Base-by-base conservation (phyloP, 169 alveolate genomes). In the Theileria luwenshuni region DNA sequence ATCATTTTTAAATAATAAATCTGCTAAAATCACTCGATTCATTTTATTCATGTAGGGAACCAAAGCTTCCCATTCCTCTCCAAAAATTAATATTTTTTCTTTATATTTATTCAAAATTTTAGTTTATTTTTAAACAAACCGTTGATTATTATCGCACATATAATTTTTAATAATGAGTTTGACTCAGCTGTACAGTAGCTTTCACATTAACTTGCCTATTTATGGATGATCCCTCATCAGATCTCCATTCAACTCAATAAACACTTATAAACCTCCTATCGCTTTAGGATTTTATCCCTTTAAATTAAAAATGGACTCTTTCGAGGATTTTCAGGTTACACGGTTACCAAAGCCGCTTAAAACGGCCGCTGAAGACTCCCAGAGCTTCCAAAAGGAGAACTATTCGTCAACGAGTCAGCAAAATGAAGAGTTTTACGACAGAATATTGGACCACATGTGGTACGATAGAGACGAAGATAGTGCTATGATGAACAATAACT, bases 391-490 rank as follows among this genome's bases (percentile, higher is more conserved):
- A 8, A 45, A 19, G 65, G 77, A 30, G 48, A 33, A 59, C 41
- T 30, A 15, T 27, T 52, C 62, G 43, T 32, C 48, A 1, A 6
- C 59, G 25, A 23, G 41, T 7, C 59, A 52, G 32, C 35, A 33
- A 38, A 27, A 60, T 28, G 54, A 28, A 27, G 72, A 59, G 7
- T 52, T 38, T 19, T 68, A 72, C 60, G 84, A 81, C 69, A 43
- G 85, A 2, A 74, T 81, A 2, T 58, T 81, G 2, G 89, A 81
- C 59, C 89, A 81, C 74, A 73, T 81, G 89, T 81, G 89, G 89
- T 81, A 81, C 52, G 89, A 81, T 41, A 68, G 89, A 25, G 89
- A 81, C 48, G 89, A 81, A 25, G 84, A 81, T 43, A 81, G 89
- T 56, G 62, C 56, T 67, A 42, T 81, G 76, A 81, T 72, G 84